Conservation (phyloP, 805 yeast species). For the Candida quercuum region DNA sequence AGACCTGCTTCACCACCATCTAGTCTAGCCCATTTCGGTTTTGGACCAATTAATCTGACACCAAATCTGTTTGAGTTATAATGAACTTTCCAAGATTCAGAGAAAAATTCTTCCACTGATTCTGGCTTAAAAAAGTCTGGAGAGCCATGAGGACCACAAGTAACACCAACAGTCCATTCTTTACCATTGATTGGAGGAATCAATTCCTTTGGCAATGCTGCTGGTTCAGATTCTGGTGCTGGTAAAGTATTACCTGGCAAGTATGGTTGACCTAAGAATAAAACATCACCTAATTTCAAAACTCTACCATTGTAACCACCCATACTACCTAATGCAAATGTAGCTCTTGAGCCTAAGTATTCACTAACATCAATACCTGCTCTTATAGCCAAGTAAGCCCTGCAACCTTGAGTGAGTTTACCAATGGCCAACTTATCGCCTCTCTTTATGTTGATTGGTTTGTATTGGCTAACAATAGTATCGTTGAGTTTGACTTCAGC, state of each 20-base stretch:
- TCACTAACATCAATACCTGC: constrained; percentile 94
- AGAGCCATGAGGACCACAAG: constrained; percentile 97
- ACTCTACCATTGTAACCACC: constrained; percentile 96
- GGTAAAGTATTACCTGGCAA: constrained; percentile 66
- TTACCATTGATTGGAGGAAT: constrained; percentile 25
- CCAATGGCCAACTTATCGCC: constrained; percentile 84
- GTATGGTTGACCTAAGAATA: constrained; percentile 78
- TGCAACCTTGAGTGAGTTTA: constrained; percentile 75
- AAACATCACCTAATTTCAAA: constrained; percentile 86
- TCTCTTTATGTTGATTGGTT: constrained; percentile 61
- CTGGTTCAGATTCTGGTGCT: constrained; percentile 63
- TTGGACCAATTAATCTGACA: constrained; percentile 90
- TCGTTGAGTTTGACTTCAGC: constrained; percentile 66
- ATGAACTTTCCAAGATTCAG: constrained; percentile 86
- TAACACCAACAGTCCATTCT: constrained; percentile 83
- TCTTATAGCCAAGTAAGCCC: constrained; percentile 84
- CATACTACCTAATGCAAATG: constrained; percentile 86
- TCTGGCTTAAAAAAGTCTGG: constrained; percentile 88
- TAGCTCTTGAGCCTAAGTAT: constrained; percentile 92
- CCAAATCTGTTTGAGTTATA: constrained; percentile 97
- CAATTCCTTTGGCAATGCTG: constrained; percentile 44
- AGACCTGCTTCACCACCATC: constrained; percentile 98
- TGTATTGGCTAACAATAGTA: constrained; percentile 52
- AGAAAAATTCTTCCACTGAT: constrained; percentile 69
- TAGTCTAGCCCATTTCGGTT: constrained; percentile 92